Conservation (phyloP, 352 stramenopile genomes). For the Globisporangium spinosum region DNA sequence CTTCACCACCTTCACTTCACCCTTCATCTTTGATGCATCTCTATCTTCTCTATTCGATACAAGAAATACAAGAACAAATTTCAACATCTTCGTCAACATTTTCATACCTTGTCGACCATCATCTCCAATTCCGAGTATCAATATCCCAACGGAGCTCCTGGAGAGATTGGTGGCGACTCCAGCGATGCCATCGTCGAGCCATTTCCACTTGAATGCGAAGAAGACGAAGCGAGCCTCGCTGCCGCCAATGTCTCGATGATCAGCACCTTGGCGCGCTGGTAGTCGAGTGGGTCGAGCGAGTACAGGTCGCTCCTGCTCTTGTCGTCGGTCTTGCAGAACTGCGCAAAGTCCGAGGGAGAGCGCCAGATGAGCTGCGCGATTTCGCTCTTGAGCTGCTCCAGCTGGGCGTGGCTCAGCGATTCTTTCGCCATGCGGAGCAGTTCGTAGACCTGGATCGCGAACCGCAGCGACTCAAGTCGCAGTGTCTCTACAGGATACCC, state of each 20-base stretch:
- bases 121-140: neutral
- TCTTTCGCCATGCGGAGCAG: conserved; percentile 46
- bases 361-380: conserved; percentile 56
- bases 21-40: neutral
- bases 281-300: conserved; percentile 66
- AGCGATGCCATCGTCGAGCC: neutral
- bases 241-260: conserved; percentile 59
- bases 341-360: conserved; percentile 45
- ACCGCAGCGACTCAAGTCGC: conserved; percentile 62
- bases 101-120: neutral
- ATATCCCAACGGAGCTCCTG: neutral
- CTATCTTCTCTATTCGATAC: neutral
- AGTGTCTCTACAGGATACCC: conserved; percentile 67
- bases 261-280: conserved; percentile 51
- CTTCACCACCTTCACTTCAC: conserved; percentile 3
- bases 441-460: conserved; percentile 66
- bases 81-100: neutral
- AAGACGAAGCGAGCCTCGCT: conserved; percentile 11
- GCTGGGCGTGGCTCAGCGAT: conserved; percentile 31
- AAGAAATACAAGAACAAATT: neutral
- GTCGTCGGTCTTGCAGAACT: conserved; percentile 36
- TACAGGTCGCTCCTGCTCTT: conserved; percentile 46
- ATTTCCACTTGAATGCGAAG: neutral
- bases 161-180: neutral
- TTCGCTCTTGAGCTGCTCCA: conserved; percentile 50